Conservation (phyloP, 2,329 filamentous ascomycete genomes). For the Lachnellula hyalina region DNA sequence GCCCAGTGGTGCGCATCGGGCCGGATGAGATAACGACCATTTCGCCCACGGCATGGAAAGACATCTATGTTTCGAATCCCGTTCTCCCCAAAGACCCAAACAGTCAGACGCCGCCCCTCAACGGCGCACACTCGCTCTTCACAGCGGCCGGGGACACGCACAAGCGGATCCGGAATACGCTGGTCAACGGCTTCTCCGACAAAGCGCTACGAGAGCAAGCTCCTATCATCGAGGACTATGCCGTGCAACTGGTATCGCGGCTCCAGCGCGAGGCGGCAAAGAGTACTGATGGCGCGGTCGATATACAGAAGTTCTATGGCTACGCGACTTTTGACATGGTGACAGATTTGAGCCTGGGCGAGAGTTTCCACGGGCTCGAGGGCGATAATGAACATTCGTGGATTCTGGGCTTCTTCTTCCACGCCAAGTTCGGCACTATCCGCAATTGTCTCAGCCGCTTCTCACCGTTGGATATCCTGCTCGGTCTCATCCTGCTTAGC, state of each 20-base stretch:
- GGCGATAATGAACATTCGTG: not conserved
- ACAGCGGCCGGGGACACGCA: not conserved
- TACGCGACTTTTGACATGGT: slow-evolving; percentile 3
- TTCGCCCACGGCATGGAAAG: not conserved
- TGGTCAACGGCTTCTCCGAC: slow-evolving; percentile 3
- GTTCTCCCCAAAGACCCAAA: not conserved
- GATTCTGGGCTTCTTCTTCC: not conserved
- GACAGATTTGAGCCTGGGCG: not conserved
- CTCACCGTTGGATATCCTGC: not conserved
- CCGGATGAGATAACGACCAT: slow-evolving; percentile 18
- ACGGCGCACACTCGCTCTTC: slow-evolving; percentile 3
- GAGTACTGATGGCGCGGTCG: not conserved
- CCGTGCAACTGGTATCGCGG: not conserved
- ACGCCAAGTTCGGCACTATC: not conserved
- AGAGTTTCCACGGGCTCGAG: not conserved
- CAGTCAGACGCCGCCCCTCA: not conserved
- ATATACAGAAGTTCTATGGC: slow-evolving; percentile 1
- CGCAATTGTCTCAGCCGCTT: not conserved
- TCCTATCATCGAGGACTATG: slow-evolving; percentile 1
- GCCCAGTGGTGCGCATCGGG: slow-evolving; percentile 26
- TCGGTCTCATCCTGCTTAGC: not conserved
- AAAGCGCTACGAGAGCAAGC: slow-evolving; percentile 1
- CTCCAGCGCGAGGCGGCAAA: not conserved
- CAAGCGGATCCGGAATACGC: not conserved
- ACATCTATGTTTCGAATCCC: not conserved